Evolutionary conservation across 2,329 filamentous ascomycete species (phyloP), one percentile per base, ranked within the genome.

Genomic region (Botrytis porri): DNA sequence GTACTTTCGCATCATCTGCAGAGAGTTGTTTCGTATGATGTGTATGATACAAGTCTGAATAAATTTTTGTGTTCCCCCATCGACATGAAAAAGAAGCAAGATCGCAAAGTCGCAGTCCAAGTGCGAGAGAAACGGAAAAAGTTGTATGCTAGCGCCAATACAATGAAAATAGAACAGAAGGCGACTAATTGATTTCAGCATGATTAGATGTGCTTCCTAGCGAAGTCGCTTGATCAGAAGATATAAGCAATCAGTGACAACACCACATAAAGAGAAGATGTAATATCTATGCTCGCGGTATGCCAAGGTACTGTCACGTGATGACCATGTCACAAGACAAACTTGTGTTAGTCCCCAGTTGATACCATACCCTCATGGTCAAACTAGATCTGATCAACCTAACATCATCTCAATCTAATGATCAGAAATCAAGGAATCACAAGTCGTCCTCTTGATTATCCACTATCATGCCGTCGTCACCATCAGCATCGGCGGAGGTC

Each of bases 21-120:
- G 10, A 41, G 37, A 57, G 29, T 41, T 41, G n/a, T 57, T 18
- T 69, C 65, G n/a, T 69, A 43, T 69, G 48, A 69, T 62, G 22
- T 39, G 60, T 69, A 69, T 69, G 48, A 43, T 41, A 69, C 65
- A 69, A 32, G 65, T 57, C 5, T 57, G 65, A 69, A 57, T 25
- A 37, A 29, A 59, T 41, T 43, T 54, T 57, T 69, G 18, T 39
- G 35, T 69, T 22, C 54, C 35, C n/a, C 45, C 32, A 32, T 39
- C 22, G 32, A 32, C 35, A 37, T 37, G 59, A 37, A n/a, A 65
- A 65, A 32, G 39, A 35, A 54, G 12, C n/a, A 64, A 32, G 43
- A 12, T 57, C 14, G 35, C 41, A 69, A 43, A 69, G 14, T 57
- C n/a, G 51, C n/a, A 57, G 65, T 20, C 25, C 45, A 41, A 18